Evolutionary conservation across 1,284 basidiomycete species (phyloP), one percentile per base, ranked within the genome.

Genomic region (Sanghuangporus baumii): DNA sequence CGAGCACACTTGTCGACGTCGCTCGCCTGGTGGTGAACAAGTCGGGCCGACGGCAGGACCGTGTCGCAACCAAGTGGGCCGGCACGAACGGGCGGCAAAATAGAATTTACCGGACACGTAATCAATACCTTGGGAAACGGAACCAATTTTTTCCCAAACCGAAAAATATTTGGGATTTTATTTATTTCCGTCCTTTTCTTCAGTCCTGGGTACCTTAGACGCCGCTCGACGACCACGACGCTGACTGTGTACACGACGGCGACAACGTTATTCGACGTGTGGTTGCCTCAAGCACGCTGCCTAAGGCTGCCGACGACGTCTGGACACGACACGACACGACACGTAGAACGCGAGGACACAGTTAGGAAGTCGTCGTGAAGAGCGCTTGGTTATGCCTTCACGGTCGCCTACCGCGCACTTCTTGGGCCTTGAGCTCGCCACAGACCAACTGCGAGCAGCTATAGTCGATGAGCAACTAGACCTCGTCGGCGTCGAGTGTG

Each of bases 401-500:
- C 60, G 63, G 55, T 65, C 63, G 46, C 64, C 64, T 31, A 60
- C 61, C 37, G 66, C 69, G 14, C 70, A 73, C 58, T 76, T 72
- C 67, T 70, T 76, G n/a, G 70, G 72, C 55, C 65, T 76, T 70
- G 91, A 94, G 76, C 82, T 93, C 58, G 85, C 89, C 5, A 87
- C 86, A 37, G 88, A 92, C 76, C 87, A 89, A 74, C 76, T 93
- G 56, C 82, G 90, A 54, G 90, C 89, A 50, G 85, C 87, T 59
- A 81, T 94, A 66, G 84, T 94, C 62, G 89, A 93, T 70, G 87
- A 91, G 71, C 83, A 81, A 65, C 79, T 93, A 60, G 88, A 91
- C 70, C 80, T 92, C 54, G 83, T 92, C 20, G 88, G 87, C 40
- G 87, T 88, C 46, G 91, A 92, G 71, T 81, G 80, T 61, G 84